Conservation (phyloP, 202 grass and related monocot species). For the Brachypodium distachyon region DNA sequence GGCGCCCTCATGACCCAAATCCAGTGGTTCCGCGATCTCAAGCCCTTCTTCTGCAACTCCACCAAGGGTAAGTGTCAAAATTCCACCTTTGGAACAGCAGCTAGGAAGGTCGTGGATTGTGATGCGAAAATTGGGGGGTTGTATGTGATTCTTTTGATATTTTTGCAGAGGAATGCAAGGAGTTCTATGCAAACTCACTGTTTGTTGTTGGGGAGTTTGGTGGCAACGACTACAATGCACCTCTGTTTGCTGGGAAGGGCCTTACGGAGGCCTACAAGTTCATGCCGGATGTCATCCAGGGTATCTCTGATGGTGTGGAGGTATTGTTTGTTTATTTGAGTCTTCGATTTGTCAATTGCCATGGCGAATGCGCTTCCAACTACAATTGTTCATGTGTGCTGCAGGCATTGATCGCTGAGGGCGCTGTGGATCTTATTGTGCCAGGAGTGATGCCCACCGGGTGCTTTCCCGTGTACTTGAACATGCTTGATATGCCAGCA, state of each 20-base stretch:
- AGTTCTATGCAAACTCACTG: constrained; percentile 62
- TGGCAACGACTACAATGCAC: constrained; percentile 87
- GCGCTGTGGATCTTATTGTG: constrained; percentile 72
- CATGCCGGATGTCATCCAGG: constrained; percentile 66
- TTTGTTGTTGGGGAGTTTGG: constrained; percentile 83
- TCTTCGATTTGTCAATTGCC: neutral
- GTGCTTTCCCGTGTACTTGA: constrained; percentile 83
- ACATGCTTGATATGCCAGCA: constrained; percentile 38
- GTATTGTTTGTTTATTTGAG: constrained; percentile 18
- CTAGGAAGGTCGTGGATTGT: neutral
- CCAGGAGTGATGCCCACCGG: constrained; percentile 80
- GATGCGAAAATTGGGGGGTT: neutral
- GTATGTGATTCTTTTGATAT: neutral
- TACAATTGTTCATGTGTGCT: neutral
- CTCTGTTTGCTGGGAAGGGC: constrained; percentile 45
- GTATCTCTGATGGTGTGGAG: constrained; percentile 66
- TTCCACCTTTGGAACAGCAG: neutral
- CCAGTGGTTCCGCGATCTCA: constrained; percentile 75
- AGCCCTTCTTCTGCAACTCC: constrained; percentile 67
- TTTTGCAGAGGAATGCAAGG: constrained; percentile 62
- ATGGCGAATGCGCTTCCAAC: neutral
- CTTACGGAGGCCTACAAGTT: constrained; percentile 50
- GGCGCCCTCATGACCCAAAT: constrained; percentile 72
- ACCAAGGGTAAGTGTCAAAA: constrained; percentile 43
- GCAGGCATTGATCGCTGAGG: constrained; percentile 77